Base-by-base conservation (phyloP, 1,284 basidiomycete species). In the Cutaneotrichosporon dermatis region DNA sequence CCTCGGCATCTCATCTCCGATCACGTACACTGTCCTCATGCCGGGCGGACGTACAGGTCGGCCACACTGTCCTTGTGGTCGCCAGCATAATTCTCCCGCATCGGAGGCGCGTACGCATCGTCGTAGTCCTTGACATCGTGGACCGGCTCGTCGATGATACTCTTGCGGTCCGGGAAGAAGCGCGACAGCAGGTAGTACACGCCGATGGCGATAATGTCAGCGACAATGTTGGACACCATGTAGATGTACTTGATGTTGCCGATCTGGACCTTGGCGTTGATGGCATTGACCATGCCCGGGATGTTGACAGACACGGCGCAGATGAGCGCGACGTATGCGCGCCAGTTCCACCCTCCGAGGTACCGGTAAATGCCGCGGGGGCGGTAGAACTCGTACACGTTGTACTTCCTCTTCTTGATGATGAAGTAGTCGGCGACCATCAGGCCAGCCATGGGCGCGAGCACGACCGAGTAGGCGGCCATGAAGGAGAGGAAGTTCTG, bases 271-370 rank as follows among this genome's bases (percentile, higher is more conserved):
- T 83, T 84, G 45, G 57, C 34, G 59, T 74, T 63, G 54, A 69
- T 68, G 45, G 66, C 64, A 42, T 70, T 63, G 64, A 56, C 60
- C 69, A 72, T 69, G 43, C 80, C 89, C 15, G 90, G 86, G 10
- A 90, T 83, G 70, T 90, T 91, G 74, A 90, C 88, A 16, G 87
- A 80, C 61, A 93, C 87, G 13, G 89, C 89, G 7, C 85, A 73
- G 55, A 89, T 12, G 44, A 71, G 76, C 12, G 77, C 76, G 25
- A 70, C 67, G 63, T 78, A 78, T 2, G 78, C 71, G 80, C 86
- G 81, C 79, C 82, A 86, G 76, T 91, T 92, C 85, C 86, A 87
- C 2, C 84, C 86, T 12, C 59, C 54, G 4, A 51, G 42, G 65
- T 69, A 76, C n/a, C 65, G 62, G 65, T 74, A 76, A 52, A 72